Base-by-base conservation (phyloP, 768 basidiomycete genomes). In the Leccinellum rugosiceps region DNA sequence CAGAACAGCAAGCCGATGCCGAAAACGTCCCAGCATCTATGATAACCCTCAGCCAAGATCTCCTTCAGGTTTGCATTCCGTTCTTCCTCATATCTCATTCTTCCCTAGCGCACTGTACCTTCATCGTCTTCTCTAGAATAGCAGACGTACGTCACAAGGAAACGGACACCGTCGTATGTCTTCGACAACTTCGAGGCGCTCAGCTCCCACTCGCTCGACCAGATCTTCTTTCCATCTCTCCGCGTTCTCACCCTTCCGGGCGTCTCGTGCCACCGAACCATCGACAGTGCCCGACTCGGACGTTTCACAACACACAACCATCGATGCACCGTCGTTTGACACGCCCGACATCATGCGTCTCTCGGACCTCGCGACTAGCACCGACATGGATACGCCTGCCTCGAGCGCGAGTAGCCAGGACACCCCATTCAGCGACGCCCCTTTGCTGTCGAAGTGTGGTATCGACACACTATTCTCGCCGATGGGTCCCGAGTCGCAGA, bases 11-110 rank as follows among this genome's bases (percentile, higher is more conserved):
- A 8, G 41, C 25, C 25, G 44, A 59, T 17, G 46, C 43, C 1
- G 67, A 63, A 21, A 35, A 25, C 7, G 63, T 25, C 7, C 41
- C 56, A 9, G 23, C 8, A 10, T 57, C 61, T 17, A 68, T 44
- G 9, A 49, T 65, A 25, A 72, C 69, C 4, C 50, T 52, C 15
- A 71, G 69, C 35, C 71, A 69, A 56, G 69, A 69, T 45, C 65
- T 72, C 21, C 55, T 46, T 50, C 71, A 71, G 71, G 71, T 73
- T 57, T 6, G 63, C 19, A 34, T 54, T 19, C 13, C 4, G 3
- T 52, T 41, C 44, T 52, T 41, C 44, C 17, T 17, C 35, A 11
- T 19, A 11, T 44, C 15, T 41, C 34, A 9, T 38, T 50, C 17
- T 55, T 61, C 56, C 32, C 46, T 30, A 14, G 23, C 30, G 11